Evolutionary conservation across 2,329 filamentous ascomycete genomes (phyloP).

Genomic region (Aspergillus jensenii): DNA sequence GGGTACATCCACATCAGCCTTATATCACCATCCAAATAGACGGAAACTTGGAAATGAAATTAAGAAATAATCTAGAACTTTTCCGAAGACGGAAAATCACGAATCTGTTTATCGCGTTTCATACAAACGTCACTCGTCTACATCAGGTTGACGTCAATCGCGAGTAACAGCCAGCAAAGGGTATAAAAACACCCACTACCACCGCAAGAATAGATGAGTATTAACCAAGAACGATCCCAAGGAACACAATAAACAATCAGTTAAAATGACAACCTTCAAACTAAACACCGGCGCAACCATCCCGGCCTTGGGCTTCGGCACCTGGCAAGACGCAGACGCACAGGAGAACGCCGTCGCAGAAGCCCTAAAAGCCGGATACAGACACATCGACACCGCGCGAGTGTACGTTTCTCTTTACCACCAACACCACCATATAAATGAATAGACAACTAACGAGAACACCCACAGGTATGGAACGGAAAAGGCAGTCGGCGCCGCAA

Average conservation of each 20-base stretch:
- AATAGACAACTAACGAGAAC: neutral
- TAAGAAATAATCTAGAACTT: neutral
- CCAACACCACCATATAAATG: neutral
- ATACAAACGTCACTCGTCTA: constrained; percentile 4
- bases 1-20: neutral
- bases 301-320: constrained; percentile 53
- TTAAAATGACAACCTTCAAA: constrained; percentile 38
- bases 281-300: constrained; percentile 51
- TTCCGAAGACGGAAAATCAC: neutral
- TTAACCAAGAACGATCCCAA: neutral
- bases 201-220: neutral
- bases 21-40: neutral
- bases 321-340: constrained; percentile 53
- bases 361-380: constrained; percentile 53
- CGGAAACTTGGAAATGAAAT: neutral
- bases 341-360: constrained; percentile 51
- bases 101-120: neutral
- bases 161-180: neutral
- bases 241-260: neutral
- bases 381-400: constrained; percentile 55
- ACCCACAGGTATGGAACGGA: constrained; percentile 59
- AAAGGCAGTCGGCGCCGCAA: constrained; percentile 63
- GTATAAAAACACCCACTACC: neutral
- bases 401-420: constrained; percentile 31
- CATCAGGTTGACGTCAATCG: constrained; percentile 22